A percentile compares a stretch with the other conserved stretches of the same genome.
phyloP scores from a whole-genome alignment of 106 monocot genomes.

The Dendrobium chrysotoxum region DNA sequence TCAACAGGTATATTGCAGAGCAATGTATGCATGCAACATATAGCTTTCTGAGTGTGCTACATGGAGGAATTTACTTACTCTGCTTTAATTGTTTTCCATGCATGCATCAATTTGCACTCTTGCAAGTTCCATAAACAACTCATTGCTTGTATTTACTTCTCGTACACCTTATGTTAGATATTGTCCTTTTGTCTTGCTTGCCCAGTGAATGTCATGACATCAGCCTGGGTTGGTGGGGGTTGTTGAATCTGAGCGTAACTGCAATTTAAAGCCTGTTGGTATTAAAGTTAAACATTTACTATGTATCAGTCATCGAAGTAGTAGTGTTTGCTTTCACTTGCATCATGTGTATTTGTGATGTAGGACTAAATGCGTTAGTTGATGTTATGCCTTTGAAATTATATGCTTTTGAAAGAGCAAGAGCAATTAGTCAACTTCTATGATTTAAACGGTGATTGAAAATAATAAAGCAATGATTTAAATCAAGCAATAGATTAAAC shows the following conservation, averaged over 20 bases:
- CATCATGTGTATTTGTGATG: not conserved
- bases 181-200: not conserved
- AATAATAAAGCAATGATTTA: too few species aligned
- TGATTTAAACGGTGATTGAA: too few species aligned
- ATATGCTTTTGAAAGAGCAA: too few species aligned
- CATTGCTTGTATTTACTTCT: not conserved
- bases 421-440: too few species aligned
- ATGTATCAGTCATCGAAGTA: not conserved
- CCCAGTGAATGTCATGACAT: not conserved
- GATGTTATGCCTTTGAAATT: too few species aligned
- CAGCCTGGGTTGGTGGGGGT: not conserved
- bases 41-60: not conserved
- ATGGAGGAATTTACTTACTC: not conserved
- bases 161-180: not conserved
- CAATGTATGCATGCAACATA: not conserved
- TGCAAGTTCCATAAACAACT: not conserved
- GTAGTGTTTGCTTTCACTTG: not conserved
- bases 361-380: too few species aligned
- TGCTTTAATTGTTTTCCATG: not conserved
- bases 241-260: not conserved
- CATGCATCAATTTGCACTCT: not conserved
- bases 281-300: not conserved
- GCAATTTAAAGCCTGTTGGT: not conserved
- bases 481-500: too few species aligned
- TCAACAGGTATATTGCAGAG: conserved; percentile 31